These are phyloP conservation scores for Calonectria pauciramosa DNA, from an alignment of 2,329 filamentous ascomycete genomes.

Conservation along the genomic window DNA sequence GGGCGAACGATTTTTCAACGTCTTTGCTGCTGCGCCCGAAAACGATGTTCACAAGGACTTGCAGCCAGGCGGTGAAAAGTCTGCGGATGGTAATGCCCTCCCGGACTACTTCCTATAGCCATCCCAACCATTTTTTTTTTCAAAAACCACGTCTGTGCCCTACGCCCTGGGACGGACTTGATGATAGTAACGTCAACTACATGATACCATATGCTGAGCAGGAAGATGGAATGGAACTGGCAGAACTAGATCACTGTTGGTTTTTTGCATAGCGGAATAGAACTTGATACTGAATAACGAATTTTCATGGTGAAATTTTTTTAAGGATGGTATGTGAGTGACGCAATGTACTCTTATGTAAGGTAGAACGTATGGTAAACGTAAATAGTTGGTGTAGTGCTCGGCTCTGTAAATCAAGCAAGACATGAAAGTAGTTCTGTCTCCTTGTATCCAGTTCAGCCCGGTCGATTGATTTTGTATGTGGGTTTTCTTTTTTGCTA, in stretches of 20 bases:
- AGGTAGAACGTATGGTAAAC: slow-evolving; percentile 27
- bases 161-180: slow-evolving; percentile 27
- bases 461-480: slow-evolving; percentile 29
- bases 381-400: slow-evolving; percentile 26
- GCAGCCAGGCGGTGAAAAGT: slow-evolving; percentile 81
- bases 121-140: background rate
- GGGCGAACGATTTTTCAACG: slow-evolving; percentile 96
- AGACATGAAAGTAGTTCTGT: slow-evolving; percentile 36
- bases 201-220: slow-evolving; percentile 44
- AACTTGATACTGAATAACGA: slow-evolving; percentile 38
- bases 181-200: slow-evolving; percentile 36
- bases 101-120: slow-evolving; percentile 79
- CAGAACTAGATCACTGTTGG: slow-evolving; percentile 31
- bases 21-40: slow-evolving; percentile 96
- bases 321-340: slow-evolving; percentile 18
- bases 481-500: slow-evolving; percentile 8
- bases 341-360: slow-evolving; percentile 30
- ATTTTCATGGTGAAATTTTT: slow-evolving; percentile 30
- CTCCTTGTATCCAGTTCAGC: slow-evolving; percentile 25
- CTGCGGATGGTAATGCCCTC: slow-evolving; percentile 72
- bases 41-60: slow-evolving; percentile 92
- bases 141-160: slow-evolving; percentile 19
- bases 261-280: slow-evolving; percentile 43
- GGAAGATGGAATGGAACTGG: slow-evolving; percentile 28
- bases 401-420: slow-evolving; percentile 32